Base-by-base conservation (phyloP, 78 protist species). In the Dictyostelium brefeldianum region DNA sequence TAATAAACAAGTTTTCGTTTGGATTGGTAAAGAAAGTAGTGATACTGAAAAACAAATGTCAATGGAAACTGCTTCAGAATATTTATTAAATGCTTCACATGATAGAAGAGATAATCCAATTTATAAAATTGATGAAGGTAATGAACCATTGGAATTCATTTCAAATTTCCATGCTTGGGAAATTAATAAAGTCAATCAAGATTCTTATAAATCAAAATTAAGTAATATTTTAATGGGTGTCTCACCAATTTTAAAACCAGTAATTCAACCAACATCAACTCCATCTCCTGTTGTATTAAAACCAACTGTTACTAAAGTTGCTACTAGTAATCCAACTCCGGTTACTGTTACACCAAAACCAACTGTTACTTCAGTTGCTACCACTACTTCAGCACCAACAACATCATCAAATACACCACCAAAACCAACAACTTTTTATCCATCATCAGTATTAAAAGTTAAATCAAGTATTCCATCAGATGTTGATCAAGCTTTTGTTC, bases 1-100 rank as follows among this genome's bases (percentile, higher is more conserved):
- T 50, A 31, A 46, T 22, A 75, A 27, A 41, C 57, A 82, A 53
- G 69, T 82, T 11, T 82, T 82, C 56, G 90, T 82, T 82, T 82
- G 90, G 90, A 18, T 82, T 18, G 90, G 90, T 71, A 82, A 82
- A 73, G 78, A 82, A 36, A 46, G 78, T 27, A 71, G 59, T 31
- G 79, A 70, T n/a, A 43, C 25, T 41, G 90, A 82, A 74, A 82
- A 82, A 50, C 15, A 15, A 75, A 75, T 75, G 81, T n/a, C 81
- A 14, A 75, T 48, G 56, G 81, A 75, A 75, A 75, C 81, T 50
- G 81, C 81, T 12, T 14, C 25, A 20, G 81, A 75, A n/a, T 75
- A 75, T 50, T 14, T 78, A 6, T 25, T 48, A 31, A n/a, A 64
- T 54, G 65, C 83, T n/a, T 47, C 83, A 78, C 14, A 59, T 15